A percentile compares a stretch with the other conserved stretches of the same genome.
phyloP scores from a whole-genome alignment of 1,284 basidiomycete species.

The Psilocybe mexicana region DNA sequence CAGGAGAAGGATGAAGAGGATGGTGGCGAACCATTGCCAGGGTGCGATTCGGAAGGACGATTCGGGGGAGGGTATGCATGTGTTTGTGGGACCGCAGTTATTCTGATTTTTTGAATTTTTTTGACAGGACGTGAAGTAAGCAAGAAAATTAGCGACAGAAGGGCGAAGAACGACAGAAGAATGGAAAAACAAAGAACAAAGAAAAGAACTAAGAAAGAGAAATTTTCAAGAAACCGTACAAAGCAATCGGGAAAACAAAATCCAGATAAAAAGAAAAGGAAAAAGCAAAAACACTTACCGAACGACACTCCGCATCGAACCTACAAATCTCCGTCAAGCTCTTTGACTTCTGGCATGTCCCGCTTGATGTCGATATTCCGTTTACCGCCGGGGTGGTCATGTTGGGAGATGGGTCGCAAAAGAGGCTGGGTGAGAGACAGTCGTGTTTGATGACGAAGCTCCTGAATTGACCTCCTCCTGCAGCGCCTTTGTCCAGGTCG shows the following conservation, averaged over 20 bases:
- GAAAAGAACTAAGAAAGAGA: background rate
- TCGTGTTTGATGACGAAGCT: conserved; percentile 64
- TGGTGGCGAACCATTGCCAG: conserved; percentile 48
- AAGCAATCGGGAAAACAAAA: too few species aligned
- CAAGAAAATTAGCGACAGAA: too few species aligned
- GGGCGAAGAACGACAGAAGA: too few species aligned
- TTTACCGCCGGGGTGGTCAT: conserved; percentile 10
- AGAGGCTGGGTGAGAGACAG: conserved; percentile 52
- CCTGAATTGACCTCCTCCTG: conserved; percentile 43
- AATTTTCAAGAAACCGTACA: too few species aligned
- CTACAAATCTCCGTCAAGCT: conserved; percentile 46
- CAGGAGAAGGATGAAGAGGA: conserved; percentile 38
- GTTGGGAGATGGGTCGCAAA: conserved; percentile 49
- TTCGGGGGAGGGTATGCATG: conserved; percentile 31
- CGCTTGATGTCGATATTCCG: conserved; percentile 25
- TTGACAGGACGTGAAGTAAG: too few species aligned
- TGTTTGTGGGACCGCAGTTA: conserved; percentile 21
- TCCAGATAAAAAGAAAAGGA: background rate
- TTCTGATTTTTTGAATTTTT: conserved; percentile 10
- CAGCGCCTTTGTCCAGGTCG: conserved; percentile 52
- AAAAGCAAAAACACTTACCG: conserved; percentile 32
- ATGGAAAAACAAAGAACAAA: too few species aligned
- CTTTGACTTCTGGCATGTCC: conserved; percentile 49
- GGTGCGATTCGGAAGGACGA: conserved; percentile 31
- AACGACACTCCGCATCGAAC: conserved; percentile 58